Conservation (phyloP, 768 basidiomycete species). For the Phylloporus arenicola region DNA sequence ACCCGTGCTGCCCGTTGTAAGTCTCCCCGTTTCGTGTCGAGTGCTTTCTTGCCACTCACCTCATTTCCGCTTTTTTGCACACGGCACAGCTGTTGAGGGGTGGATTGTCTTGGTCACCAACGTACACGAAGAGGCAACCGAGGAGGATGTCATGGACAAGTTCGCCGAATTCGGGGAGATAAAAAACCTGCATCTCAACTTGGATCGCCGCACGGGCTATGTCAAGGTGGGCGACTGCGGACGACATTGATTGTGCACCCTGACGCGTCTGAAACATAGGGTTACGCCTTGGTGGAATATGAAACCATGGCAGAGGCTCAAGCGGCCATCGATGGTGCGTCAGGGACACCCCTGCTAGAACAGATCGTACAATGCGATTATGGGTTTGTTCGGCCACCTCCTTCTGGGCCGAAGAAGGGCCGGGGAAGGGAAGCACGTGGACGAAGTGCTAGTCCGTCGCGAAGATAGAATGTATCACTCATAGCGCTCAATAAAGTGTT, state of each 20-base stretch:
- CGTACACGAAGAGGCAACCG: conserved; percentile 96
- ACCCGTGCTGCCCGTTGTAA: conserved; percentile 81
- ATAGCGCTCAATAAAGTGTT: background rate
- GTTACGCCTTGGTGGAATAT: conserved; percentile 97
- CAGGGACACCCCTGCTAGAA: conserved; percentile 78
- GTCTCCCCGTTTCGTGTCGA: conserved; percentile 28
- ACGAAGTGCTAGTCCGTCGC: conserved; percentile 77
- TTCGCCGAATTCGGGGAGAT: conserved; percentile 97
- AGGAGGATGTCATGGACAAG: conserved; percentile 94
- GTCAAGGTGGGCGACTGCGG: conserved; percentile 68
- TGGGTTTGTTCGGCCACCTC: conserved; percentile 83
- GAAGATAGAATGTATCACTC: conserved; percentile 35
- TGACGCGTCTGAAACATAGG: conserved; percentile 43
- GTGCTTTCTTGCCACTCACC: background rate
- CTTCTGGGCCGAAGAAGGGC: conserved; percentile 75
- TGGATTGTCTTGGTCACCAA: conserved; percentile 98
- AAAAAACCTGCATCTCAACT: conserved; percentile 94
- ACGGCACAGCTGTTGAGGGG: conserved; percentile 81
- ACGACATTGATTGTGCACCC: background rate
- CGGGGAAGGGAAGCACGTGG: conserved; percentile 55
- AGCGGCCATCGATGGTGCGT: conserved; percentile 85
- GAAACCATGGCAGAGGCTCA: conserved; percentile 94
- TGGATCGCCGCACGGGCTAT: conserved; percentile 96
- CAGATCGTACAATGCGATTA: conserved; percentile 88
- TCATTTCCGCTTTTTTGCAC: conserved; percentile 7